Base-by-base conservation (phyloP, 169 alveolate genomes). In the Theileria annulata region DNA sequence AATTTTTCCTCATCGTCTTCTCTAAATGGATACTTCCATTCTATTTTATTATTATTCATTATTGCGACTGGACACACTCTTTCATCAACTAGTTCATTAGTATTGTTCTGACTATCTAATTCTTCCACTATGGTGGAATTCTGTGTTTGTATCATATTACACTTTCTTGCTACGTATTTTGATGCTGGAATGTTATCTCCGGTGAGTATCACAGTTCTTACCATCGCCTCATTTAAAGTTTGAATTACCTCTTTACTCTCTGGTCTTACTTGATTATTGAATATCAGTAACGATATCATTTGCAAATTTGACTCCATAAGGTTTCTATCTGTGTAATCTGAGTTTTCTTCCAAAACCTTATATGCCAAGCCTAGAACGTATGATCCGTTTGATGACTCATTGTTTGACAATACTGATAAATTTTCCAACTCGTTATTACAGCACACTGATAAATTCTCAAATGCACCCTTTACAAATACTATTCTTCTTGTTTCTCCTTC, bases 141-240 rank as follows among this genome's bases (percentile, higher is more conserved):
- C 37, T 5, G 51, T 31, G n/a, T 42, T 42, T 74, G 79, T 28
- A 90, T 82, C 74, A 90, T 76, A n/a, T 92, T 91, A 47, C 86
- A 83, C 59, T 70, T 66, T 66, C 85, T 84, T 6, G 92, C 94
- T 48, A 90, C 94, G 49, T 78, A 84, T 68, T 85, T 84, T 60
- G 93, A 86, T 15, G 91, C 90, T 67, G 89, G 88, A 4, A 88
- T 85, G 69, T 90, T 87, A 67, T 90, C 94, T 23, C 94, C 94
- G 21, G 94, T 90, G 67, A 90, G 74, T 47, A 90, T 90, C 30
- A 90, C 87, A 1, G 94, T 89, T 33, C 94, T 81, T 33, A 90
- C 92, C 47, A 85, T 85, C 30, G 93, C 90, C 33, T 77, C 83
- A 19, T 85, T 87, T n/a, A 90, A 62, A 0, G 85, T 90, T 62